phyloP scores from a whole-genome alignment of 2,329 filamentous ascomycete genomes.

The Ceratocystis cubensis region DNA sequence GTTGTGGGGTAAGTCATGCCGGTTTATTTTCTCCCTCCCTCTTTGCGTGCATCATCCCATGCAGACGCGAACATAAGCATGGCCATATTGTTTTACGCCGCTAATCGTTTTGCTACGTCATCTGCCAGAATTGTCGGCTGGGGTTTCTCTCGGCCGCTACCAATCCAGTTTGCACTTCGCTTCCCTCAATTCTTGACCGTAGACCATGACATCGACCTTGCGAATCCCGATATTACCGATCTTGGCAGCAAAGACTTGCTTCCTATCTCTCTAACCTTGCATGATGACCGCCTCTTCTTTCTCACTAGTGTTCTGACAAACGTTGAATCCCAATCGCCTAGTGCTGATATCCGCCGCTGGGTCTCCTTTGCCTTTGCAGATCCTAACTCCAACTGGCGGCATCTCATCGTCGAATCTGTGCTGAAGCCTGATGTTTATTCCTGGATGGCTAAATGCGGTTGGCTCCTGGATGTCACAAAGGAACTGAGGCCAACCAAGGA shows the following conservation, averaged over 20 bases:
- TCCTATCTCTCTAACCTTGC: neutral
- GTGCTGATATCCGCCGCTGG: constrained; percentile 16
- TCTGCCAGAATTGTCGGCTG: constrained; percentile 16
- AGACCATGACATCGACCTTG: neutral
- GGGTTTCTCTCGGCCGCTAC: constrained; percentile 15
- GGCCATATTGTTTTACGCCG: neutral
- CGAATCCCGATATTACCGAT: neutral
- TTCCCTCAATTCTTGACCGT: constrained; percentile 17
- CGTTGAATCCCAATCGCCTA: constrained; percentile 45
- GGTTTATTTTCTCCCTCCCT: neutral
- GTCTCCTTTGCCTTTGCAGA: constrained; percentile 19
- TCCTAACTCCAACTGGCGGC: constrained; percentile 8
- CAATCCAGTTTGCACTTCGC: constrained; percentile 17
- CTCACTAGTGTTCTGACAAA: constrained; percentile 83
- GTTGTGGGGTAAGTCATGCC: constrained; percentile 7
- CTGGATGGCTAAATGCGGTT: constrained; percentile 11
- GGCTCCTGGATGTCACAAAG: constrained; percentile 13
- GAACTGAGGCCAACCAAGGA: constrained; percentile 4
- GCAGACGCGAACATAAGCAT: no score
- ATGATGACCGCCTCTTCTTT: constrained; percentile 26
- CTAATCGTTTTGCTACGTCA: neutral
- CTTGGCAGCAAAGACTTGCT: neutral
- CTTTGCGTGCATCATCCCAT: no score
- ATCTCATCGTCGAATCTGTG: constrained; percentile 17
- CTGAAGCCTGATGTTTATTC: constrained; percentile 11